Evolutionary conservation across 1,139 yeast genomes (phyloP).

Genomic region (Saccharomyces hybrid): DNA sequence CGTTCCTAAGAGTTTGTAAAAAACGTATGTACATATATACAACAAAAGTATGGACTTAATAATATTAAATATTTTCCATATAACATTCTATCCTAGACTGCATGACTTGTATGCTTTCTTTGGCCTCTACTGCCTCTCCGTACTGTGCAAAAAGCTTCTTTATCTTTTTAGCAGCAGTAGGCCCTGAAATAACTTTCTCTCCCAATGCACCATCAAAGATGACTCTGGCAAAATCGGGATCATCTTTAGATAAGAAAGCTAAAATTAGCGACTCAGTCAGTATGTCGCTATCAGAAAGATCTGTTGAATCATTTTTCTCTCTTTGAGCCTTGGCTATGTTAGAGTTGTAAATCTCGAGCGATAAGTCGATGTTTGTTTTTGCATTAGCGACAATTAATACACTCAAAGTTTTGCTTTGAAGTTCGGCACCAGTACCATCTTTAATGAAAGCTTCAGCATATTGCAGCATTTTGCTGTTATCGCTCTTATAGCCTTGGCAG

Average conservation of each 20-base stretch:
- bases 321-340: slow-evolving; percentile 35
- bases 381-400: slow-evolving; percentile 43
- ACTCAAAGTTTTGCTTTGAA: slow-evolving; percentile 34
- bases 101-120: slow-evolving; percentile 12
- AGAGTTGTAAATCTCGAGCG: slow-evolving; percentile 47
- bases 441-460: slow-evolving; percentile 44
- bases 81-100: slow-evolving; percentile 12
- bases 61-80: slow-evolving; percentile 11
- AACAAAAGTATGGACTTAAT: not conserved
- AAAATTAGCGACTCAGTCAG: slow-evolving; percentile 49
- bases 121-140: slow-evolving; percentile 43
- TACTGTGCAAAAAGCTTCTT: slow-evolving; percentile 46
- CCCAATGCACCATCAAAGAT: slow-evolving; percentile 50
- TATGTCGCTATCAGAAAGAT: slow-evolving; percentile 40
- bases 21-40: not conserved
- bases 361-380: slow-evolving; percentile 38
- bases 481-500: slow-evolving; percentile 38
- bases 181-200: slow-evolving; percentile 38
- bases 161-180: slow-evolving; percentile 38
- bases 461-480: slow-evolving; percentile 33
- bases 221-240: slow-evolving; percentile 56
- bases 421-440: slow-evolving; percentile 34
- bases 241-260: slow-evolving; percentile 43
- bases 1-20: not conserved
- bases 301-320: slow-evolving; percentile 29